Evolutionary conservation across 1,284 basidiomycete genomes (phyloP).

Genomic region (Porogramme epimiltina): DNA sequence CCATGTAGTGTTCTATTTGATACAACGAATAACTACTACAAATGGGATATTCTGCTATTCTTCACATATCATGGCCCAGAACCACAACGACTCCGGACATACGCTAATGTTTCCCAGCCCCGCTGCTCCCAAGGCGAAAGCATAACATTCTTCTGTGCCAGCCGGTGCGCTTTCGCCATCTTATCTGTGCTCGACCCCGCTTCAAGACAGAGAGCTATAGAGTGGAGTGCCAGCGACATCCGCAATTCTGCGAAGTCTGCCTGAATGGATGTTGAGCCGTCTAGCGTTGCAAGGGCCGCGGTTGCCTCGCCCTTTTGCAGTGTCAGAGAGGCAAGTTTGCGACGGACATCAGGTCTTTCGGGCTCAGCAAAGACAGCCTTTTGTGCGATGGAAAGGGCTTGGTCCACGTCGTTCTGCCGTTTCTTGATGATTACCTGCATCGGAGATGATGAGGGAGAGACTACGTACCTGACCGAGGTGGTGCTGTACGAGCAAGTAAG

Average conservation of each 20-base stretch:
- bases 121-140: conserved; percentile 61
- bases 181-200: conserved; percentile 28
- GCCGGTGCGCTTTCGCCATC: conserved; percentile 36
- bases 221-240: conserved; percentile 46
- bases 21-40: too few relatives aligned
- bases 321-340: conserved; percentile 53
- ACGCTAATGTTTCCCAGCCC: conserved; percentile 65
- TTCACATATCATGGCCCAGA: too few relatives aligned
- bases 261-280: conserved; percentile 29
- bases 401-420: conserved; percentile 37
- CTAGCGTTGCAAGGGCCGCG: conserved; percentile 42
- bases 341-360: conserved; percentile 46
- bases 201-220: conserved; percentile 35
- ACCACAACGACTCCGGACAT: conserved; percentile 37
- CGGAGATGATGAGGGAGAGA: background rate
- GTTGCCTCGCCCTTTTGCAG: conserved; percentile 48
- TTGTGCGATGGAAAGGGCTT: conserved; percentile 57
- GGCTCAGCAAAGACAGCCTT: conserved; percentile 61
- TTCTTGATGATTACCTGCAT: conserved; percentile 35
- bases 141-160: conserved; percentile 69
- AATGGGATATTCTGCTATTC: too few relatives aligned
- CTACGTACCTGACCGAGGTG: conserved; percentile 61
- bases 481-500: conserved; percentile 68
- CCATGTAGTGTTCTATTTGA: too few relatives aligned
- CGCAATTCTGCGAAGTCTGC: conserved; percentile 34